These are phyloP conservation scores for Cyberlindnera americana DNA, from an alignment of 805 yeast genomes.

Conservation along the genomic window DNA sequence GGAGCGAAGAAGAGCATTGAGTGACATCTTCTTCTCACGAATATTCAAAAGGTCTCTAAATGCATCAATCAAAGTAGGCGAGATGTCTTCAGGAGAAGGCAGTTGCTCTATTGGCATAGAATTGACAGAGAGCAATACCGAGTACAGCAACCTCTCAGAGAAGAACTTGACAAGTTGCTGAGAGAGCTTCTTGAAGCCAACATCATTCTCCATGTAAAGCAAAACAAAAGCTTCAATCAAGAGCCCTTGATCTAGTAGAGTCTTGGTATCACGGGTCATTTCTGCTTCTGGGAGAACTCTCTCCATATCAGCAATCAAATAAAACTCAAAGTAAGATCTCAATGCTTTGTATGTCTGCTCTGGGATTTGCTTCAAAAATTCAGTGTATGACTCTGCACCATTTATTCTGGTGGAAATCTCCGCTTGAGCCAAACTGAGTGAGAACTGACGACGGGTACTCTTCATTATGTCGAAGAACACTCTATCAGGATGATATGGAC, in stretches of 20 bases:
- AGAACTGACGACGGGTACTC: conserved; percentile 25
- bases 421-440: conserved; percentile 51
- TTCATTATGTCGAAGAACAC: conserved; percentile 1
- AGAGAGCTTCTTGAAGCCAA: conserved; percentile 6
- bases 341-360: conserved; percentile 39
- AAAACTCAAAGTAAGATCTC: conserved; percentile 26
- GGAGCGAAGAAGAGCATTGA: conserved; percentile 1
- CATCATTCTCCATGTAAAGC: conserved; percentile 5
- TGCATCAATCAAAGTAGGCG: not conserved
- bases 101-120: not conserved
- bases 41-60: conserved; percentile 6
- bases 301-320: conserved; percentile 7
- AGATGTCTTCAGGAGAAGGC: conserved; percentile 2
- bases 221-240: conserved; percentile 12
- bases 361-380: conserved; percentile 32
- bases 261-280: not conserved
- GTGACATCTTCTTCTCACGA: not conserved
- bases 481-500: conserved; percentile 2
- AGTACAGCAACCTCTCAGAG: conserved; percentile 6
- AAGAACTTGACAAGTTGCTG: conserved; percentile 6
- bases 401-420: conserved; percentile 59
- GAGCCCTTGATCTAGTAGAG: conserved; percentile 1
- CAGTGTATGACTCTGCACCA: conserved; percentile 29
- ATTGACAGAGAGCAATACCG: not conserved
- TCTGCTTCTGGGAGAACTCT: conserved; percentile 1